phyloP scores from a whole-genome alignment of 2,329 filamentous ascomycete genomes.

The Pseudogymnoascus sp. region DNA sequence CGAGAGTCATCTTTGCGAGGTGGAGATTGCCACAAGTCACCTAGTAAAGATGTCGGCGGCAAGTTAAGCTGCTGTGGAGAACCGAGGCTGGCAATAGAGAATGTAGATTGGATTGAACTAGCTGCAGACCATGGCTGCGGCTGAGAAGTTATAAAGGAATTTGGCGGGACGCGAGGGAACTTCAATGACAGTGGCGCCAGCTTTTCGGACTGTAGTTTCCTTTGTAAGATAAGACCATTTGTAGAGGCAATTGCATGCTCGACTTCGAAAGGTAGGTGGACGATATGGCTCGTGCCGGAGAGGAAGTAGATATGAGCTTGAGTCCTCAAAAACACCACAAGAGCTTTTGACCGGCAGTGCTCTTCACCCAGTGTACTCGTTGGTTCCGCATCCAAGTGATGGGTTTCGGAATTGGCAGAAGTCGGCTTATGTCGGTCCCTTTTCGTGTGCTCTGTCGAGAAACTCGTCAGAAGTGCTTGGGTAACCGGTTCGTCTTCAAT shows the following conservation, averaged over 20 bases:
- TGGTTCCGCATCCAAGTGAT: conserved; percentile 16
- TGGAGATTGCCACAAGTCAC: conserved; percentile 51
- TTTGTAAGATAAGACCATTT: conserved; percentile 76
- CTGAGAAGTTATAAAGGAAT: conserved; percentile 74
- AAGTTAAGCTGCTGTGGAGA: conserved; percentile 48
- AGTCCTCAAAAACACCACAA: conserved; percentile 86
- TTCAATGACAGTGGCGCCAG: conserved; percentile 46
- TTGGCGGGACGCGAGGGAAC: conserved; percentile 62
- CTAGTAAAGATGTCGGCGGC: conserved; percentile 46
- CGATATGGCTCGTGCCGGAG: conserved; percentile 76
- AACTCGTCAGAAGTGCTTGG: conserved; percentile 81
- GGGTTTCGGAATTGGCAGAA: conserved; percentile 14
- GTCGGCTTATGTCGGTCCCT: not conserved
- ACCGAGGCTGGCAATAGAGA: conserved; percentile 51
- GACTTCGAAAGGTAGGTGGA: conserved; percentile 92
- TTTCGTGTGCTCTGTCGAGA: conserved; percentile 37
- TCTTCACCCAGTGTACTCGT: conserved; percentile 22
- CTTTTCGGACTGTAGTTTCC: conserved; percentile 55
- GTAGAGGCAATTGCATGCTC: conserved; percentile 79
- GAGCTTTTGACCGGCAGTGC: conserved; percentile 48
- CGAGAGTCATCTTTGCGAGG: conserved; percentile 48
- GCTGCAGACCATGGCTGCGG: conserved; percentile 44
- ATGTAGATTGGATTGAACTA: conserved; percentile 43
- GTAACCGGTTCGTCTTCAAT: conserved; percentile 78
- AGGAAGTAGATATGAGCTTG: conserved; percentile 93